Base-by-base conservation (phyloP, 192 early-diverging fungal species). In the Entomortierella beljakovae region DNA sequence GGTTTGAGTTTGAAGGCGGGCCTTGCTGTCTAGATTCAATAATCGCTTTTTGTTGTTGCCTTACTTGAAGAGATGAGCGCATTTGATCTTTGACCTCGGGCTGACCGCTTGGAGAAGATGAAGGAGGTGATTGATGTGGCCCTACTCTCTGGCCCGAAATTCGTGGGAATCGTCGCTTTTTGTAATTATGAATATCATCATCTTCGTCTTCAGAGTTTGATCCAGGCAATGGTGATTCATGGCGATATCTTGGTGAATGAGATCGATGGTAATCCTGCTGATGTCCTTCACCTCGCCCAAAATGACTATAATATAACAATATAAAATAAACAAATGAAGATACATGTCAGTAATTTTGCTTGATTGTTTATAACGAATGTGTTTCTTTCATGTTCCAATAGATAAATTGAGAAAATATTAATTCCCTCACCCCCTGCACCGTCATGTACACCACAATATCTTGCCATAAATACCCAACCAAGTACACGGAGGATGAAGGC, bases 41-140 rank as follows among this genome's bases (percentile, higher is more conserved):
- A 55, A 90, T 85, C 16, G 89, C 86, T 65, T 88, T 85, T 70
- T 90, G 89, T 66, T 90, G 89, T 73, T 90, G 86, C 57, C 87
- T 89, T 33, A 90, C 58, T 60, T 81, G 84, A 18, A 88, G 57
- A 3, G 82, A 82, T 7, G 82, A 82, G 16, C 85, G 63, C 60
- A 88, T 81, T 40, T 84, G 85, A 66, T 90, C 89, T 66, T 88
- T 80, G 22, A 85, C 76, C 52, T 86, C 85, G 2, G 83, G 69
- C 29, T 67, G 59, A 29, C 60, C 50, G 18, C 73, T 46, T 33
- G 61, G 53, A 9, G 70, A 65, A 37, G 62, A 50, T 43, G 62
- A 54, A 26, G 66, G 74, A 5, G 74, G 67, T 4, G 66, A 70
- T 51, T 79, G 66, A 25, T 77, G 74, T 9, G 16, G 32, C 38